Evolutionary conservation across 2,329 filamentous ascomycete species (phyloP).

Genomic region (Ambrosiella cleistominuta): DNA sequence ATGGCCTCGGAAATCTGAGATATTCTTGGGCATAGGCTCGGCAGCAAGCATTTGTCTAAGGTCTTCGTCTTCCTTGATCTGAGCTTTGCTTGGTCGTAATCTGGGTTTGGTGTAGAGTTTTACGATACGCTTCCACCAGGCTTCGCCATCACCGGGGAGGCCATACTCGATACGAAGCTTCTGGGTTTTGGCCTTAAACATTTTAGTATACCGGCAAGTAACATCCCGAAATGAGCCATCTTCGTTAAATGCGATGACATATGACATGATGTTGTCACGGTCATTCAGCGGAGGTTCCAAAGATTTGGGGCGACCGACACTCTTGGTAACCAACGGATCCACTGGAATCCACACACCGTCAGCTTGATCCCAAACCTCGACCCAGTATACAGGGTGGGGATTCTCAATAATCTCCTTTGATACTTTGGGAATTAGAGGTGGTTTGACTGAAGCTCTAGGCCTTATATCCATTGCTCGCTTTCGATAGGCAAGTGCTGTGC

Average conservation of each 20-base stretch:
- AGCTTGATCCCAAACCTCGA: slow-evolving; percentile 72
- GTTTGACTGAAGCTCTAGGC: background rate
- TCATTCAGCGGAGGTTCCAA: slow-evolving; percentile 75
- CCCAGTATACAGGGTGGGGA: slow-evolving; percentile 75
- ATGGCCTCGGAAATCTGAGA: slow-evolving; percentile 76
- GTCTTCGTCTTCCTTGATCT: slow-evolving; percentile 70
- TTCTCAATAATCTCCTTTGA: slow-evolving; percentile 34
- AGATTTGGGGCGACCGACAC: slow-evolving; percentile 52
- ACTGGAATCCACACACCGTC: slow-evolving; percentile 84
- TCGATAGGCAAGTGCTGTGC: background rate
- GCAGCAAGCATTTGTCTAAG: slow-evolving; percentile 50
- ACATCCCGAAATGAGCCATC: slow-evolving; percentile 69
- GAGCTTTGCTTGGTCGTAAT: slow-evolving; percentile 39
- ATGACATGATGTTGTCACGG: slow-evolving; percentile 57
- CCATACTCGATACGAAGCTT: slow-evolving; percentile 54
- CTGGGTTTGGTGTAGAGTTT: slow-evolving; percentile 27
- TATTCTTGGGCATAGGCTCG: slow-evolving; percentile 73
- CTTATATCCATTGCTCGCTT: background rate
- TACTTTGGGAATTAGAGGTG: background rate
- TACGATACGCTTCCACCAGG: slow-evolving; percentile 38
- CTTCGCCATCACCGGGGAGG: slow-evolving; percentile 22
- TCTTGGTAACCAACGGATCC: slow-evolving; percentile 67
- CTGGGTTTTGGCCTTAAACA: slow-evolving; percentile 78
- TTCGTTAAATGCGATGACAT: slow-evolving; percentile 71
- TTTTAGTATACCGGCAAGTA: slow-evolving; percentile 71